Base-by-base conservation (phyloP, 257 asterid genomes). In the Nicotiana tabacum region DNA sequence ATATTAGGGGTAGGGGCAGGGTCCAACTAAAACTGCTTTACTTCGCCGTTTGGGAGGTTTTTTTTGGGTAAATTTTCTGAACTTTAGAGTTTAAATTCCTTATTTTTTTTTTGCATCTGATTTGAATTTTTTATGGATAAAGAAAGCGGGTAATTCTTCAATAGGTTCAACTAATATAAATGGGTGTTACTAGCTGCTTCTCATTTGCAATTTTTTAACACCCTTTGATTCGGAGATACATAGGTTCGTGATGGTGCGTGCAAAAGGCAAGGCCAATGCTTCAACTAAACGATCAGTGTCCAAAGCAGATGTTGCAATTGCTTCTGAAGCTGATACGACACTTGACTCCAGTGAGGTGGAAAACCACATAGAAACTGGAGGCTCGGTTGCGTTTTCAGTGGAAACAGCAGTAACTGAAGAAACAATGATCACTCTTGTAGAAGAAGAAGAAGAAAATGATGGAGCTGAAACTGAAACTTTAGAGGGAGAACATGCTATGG, bases 341-440 rank as follows among this genome's bases (percentile, higher is more conserved):
- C 77, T 65, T 30, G 68, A 30, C 79, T 33, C 84, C 77, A 72
- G n/a, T 32, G 62, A 70, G 27, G 37, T 64, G 64, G 58, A 24
- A 13, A 66, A 9, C 66, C 77, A 27, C 46, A 68, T 18, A 18
- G 53, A 66, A 17, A 82, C 77, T 76, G 74, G 68, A 62, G 56
- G 9, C 66, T 33, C 66, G 48, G 69, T 12, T 13, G 58, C n/a
- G 37, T 39, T 65, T 9, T 66, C 29, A 21, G 37, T 77, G 8
- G 76, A 24, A 78, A 72, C 37, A 58, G 53, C 77, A 1, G 58
- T 55, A 2, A 30, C 56, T 1, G 72, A 33, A 43, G 81, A 77
- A 74, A 48, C 60, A 43, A 55, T 11, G 33, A 11, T 48, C 62
- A 13, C 27, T 76, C 43, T 15, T 76, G 80, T 76, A 51, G 80